Evolutionary conservation across 495 filamentous ascomycete genomes (phyloP), one percentile per base, ranked within the genome.

Genomic region (Glutinoglossum americanum): DNA sequence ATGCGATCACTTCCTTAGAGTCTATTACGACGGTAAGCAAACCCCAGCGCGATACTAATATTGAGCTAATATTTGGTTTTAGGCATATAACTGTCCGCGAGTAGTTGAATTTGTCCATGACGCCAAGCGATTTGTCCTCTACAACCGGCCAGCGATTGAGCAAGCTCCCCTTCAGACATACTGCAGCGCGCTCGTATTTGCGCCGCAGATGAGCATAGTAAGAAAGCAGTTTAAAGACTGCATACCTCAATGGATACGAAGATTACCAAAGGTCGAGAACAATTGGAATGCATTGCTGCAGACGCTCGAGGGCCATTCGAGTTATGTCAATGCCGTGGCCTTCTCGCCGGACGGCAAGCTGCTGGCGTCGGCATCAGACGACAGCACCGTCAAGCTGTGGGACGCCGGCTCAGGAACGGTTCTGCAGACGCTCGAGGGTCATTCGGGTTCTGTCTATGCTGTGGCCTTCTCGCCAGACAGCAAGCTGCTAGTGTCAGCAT

Each of bases 41-140:
- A 35, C 32, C 32, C 11, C 32, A 11, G 32, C 32, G 32, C 32
- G 32, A n/a, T 35, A 35, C 32, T 35, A 11, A 35, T 41, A 41
- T 41, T 15, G 5, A 15, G 5, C 37, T 41, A 41, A 8, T 41
- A 41, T 41, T 33, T 53, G 25, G 26, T 51, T 51, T 51, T 33
- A 53, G 49, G 49, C 4, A 27, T 27, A 7, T 39, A 35, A 56
- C 23, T 56, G 54, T 56, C 54, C 23, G 5, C 17, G 9, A 45
- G 23, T 39, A 10, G 17, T 35, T 51, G 5, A 45, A 10, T 69
- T 72, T 60, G 33, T 71, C 11, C 55, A 65, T 53, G 69, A 73
- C 63, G 64, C 65, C n/a, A 62, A 58, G 56, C 65, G 69, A 26
- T 73, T 73, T 58, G 57, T 66, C 23, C 60, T 68, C 13, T 61